A percentile compares a stretch with the other conserved stretches of the same genome.
phyloP scores from a whole-genome alignment of 352 stramenopile genomes.

The Phytopythium delawarense region DNA sequence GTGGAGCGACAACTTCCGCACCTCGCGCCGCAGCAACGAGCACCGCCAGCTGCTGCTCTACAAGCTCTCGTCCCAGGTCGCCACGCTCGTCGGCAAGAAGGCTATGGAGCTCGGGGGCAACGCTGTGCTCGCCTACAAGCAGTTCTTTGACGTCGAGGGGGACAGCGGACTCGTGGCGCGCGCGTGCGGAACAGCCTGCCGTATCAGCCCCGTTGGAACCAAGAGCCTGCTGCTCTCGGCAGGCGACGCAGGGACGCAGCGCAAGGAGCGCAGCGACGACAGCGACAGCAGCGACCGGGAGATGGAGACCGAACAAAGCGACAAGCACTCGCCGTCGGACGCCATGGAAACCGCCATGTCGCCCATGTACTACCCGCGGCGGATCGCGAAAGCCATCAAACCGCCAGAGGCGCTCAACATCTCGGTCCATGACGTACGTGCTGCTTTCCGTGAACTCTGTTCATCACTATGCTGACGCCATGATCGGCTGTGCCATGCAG shows the following conservation, averaged over 20 bases:
- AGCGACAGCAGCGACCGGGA: conserved; percentile 35
- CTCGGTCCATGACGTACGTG: conserved; percentile 59
- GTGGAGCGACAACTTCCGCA: conserved; percentile 94
- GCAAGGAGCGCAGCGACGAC: conserved; percentile 23
- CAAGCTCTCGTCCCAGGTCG: conserved; percentile 88
- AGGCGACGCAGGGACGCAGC: conserved; percentile 11
- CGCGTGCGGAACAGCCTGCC: conserved; percentile 93
- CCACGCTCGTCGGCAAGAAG: conserved; percentile 92
- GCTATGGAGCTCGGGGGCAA: conserved; percentile 97
- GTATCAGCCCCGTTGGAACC: conserved; percentile 67
- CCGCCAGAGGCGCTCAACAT: conserved; percentile 68
- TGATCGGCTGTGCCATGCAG: conserved; percentile 21
- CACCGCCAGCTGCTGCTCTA: conserved; percentile 95
- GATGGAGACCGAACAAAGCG: conserved; percentile 23
- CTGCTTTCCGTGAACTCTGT: neutral
- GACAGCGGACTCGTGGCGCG: conserved; percentile 96
- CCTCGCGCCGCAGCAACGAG: conserved; percentile 93
- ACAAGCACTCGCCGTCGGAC: conserved; percentile 27
- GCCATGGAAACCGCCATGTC: conserved; percentile 37
- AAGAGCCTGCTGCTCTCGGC: conserved; percentile 18
- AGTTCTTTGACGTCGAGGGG: conserved; percentile 99
- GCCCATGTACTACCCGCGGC: conserved; percentile 42
- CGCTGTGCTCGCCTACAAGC: conserved; percentile 96
- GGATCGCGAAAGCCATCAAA: conserved; percentile 46
- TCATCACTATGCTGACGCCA: neutral